Percentiles rank a stretch among this genome's conserved stretches.
Conservation (phyloP, 23 red algal species). For the Agarophyton chilense region DNA sequence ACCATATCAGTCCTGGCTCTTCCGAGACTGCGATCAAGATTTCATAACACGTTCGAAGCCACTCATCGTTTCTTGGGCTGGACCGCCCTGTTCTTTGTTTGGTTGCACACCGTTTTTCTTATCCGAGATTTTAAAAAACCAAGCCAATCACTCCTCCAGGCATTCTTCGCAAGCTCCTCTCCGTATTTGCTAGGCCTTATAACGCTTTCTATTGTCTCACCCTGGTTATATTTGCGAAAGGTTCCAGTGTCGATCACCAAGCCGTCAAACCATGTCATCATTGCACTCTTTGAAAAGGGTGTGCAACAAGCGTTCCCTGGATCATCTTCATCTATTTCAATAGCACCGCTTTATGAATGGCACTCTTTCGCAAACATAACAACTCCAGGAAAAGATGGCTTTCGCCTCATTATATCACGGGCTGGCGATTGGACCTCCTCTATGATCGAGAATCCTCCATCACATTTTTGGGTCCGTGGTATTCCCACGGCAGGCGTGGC, state of each 20-base stretch:
- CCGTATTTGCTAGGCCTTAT: conserved; percentile 16
- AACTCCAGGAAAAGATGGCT: conserved; percentile 13
- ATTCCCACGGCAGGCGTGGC: conserved; percentile 30
- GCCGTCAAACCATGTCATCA: conserved; percentile 22
- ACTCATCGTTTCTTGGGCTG: conserved; percentile 40
- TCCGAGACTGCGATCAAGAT: conserved; percentile 1
- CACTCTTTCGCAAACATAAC: conserved; percentile 32
- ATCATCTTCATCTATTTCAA: conserved; percentile 15
- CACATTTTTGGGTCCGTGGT: conserved; percentile 34
- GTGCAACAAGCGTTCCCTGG: conserved; percentile 3
- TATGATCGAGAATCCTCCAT: conserved; percentile 18
- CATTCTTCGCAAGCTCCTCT: conserved; percentile 15
- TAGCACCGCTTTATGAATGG: conserved; percentile 16
- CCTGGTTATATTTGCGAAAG: conserved; percentile 17
- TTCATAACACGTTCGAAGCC: conserved; percentile 32
- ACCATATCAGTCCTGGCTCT: conserved; percentile 6
- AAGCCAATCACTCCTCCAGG: not conserved
- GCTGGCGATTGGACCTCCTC: conserved; percentile 34
- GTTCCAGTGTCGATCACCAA: conserved; percentile 21
- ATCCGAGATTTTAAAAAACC: conserved; percentile 20
- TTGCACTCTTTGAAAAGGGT: conserved; percentile 9
- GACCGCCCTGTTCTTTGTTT: conserved; percentile 4
- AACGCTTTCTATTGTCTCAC: conserved; percentile 8
- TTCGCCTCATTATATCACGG: conserved; percentile 28
- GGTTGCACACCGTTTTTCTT: conserved; percentile 18